These are phyloP conservation scores for Ramaria sp. DNA, from an alignment of 768 basidiomycete species.

Conservation along the genomic window DNA sequence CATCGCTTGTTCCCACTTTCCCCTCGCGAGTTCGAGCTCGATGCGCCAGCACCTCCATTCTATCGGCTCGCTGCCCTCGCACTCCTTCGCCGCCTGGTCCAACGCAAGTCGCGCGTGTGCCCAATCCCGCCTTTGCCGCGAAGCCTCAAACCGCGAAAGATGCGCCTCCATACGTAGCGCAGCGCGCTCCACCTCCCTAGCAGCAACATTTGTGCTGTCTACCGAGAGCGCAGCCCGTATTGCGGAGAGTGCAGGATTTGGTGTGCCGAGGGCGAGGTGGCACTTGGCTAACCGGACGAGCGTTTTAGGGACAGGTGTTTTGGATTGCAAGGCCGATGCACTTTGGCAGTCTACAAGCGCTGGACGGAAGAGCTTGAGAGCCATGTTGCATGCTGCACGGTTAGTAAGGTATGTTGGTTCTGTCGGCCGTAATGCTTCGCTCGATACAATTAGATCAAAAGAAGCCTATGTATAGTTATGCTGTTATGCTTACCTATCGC, in stretches of 20 bases:
- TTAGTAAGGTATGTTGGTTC: slow-evolving; percentile 79
- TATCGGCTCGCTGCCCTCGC: slow-evolving; percentile 64
- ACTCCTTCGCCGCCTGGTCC: slow-evolving; percentile 60
- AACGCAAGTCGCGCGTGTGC: slow-evolving; percentile 67
- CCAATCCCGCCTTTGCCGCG: slow-evolving; percentile 58
- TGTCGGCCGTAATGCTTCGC: slow-evolving; percentile 32
- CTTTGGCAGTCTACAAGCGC: slow-evolving; percentile 75
- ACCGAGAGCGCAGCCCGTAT: slow-evolving; percentile 50
- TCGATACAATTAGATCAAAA: too few relatives aligned
- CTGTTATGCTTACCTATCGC: slow-evolving; percentile 46
- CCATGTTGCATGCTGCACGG: slow-evolving; percentile 80
- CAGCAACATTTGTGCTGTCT: too few relatives aligned
- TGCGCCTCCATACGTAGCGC: slow-evolving; percentile 54
- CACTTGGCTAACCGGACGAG: slow-evolving; percentile 75
- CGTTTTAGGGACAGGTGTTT: too few relatives aligned
- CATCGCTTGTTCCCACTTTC: slow-evolving; percentile 65
- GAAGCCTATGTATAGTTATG: too few relatives aligned
- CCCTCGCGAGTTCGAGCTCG: slow-evolving; percentile 64
- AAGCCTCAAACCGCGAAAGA: slow-evolving; percentile 49
- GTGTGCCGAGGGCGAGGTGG: slow-evolving; percentile 68
- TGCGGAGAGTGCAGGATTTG: slow-evolving; percentile 55
- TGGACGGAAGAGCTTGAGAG: slow-evolving; percentile 59
- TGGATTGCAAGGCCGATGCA: slow-evolving; percentile 61
- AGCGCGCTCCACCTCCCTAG: slow-evolving; percentile 51
- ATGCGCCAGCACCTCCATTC: slow-evolving; percentile 78